Evolutionary conservation across 1,284 basidiomycete species (phyloP).

Genomic region (Phellopilus nigrolimitatus): DNA sequence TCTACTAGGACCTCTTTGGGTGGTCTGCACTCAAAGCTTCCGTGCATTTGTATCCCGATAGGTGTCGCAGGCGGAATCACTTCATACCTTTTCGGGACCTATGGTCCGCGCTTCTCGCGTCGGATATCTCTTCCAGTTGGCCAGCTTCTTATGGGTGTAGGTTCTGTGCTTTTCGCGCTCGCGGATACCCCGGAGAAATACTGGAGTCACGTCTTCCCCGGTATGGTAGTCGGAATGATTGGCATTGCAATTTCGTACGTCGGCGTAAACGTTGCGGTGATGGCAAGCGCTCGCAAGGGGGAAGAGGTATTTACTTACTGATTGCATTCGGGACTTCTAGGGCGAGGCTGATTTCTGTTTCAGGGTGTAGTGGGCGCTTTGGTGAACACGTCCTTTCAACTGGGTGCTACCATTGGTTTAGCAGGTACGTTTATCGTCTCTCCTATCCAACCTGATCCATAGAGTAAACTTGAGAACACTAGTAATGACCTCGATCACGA

Average conservation of each 20-base stretch:
- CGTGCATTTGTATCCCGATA: conserved; percentile 9
- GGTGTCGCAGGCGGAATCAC: conserved; percentile 17
- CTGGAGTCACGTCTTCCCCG: conserved; percentile 20
- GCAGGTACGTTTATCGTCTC: conserved; percentile 13
- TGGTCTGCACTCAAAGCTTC: conserved; percentile 16
- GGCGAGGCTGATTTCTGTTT: not conserved
- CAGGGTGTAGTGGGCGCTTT: conserved; percentile 20
- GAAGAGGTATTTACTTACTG: conserved; percentile 14
- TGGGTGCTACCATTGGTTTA: conserved; percentile 20
- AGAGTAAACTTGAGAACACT: not conserved
- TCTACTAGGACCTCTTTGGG: conserved; percentile 11
- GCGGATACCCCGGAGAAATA: conserved; percentile 17
- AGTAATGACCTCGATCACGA: conserved; percentile 18
- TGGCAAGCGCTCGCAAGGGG: conserved; percentile 17
- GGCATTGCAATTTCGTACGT: conserved; percentile 18
- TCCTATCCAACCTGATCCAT: not conserved
- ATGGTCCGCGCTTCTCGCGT: conserved; percentile 6
- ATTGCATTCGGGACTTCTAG: not conserved
- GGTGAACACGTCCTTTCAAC: conserved; percentile 21
- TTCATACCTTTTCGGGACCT: conserved; percentile 5
- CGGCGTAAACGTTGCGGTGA: conserved; percentile 12
- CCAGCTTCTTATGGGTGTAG: conserved; percentile 12
- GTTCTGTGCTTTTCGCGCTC: conserved; percentile 15
- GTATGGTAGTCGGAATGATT: conserved; percentile 18
- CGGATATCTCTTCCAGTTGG: conserved; percentile 8